Evolutionary conservation across 768 basidiomycete genomes (phyloP).

Genomic region (Boletus rex-veris): DNA sequence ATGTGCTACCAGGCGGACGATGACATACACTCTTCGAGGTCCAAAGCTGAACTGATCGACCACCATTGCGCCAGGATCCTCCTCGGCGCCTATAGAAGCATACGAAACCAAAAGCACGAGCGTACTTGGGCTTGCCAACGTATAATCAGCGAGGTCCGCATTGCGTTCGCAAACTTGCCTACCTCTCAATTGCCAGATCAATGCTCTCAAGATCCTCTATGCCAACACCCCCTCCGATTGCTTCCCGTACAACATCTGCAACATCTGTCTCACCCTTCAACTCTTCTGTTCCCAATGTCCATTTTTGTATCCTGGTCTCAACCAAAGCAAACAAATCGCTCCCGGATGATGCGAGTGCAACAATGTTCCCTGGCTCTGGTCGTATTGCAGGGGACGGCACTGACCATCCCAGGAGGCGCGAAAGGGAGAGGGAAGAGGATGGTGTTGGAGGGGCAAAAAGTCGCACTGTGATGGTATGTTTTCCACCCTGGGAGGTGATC

Average conservation of each 20-base stretch:
- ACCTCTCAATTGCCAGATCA: constrained; percentile 65
- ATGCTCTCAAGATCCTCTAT: constrained; percentile 70
- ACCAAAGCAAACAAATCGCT: constrained; percentile 66
- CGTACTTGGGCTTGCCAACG: constrained; percentile 41
- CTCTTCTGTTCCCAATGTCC: constrained; percentile 57
- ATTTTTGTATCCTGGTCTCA: constrained; percentile 64
- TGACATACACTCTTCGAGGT: constrained; percentile 63
- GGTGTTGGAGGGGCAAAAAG: constrained; percentile 53
- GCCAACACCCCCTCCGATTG: constrained; percentile 44
- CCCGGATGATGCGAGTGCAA: constrained; percentile 53
- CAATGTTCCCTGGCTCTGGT: constrained; percentile 58
- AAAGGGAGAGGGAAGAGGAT: constrained; percentile 41
- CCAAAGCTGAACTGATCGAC: constrained; percentile 38
- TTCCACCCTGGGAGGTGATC: constrained; percentile 66
- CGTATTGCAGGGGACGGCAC: constrained; percentile 36
- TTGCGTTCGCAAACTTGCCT: constrained; percentile 11
- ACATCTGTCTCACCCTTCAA: constrained; percentile 55
- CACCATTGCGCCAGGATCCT: constrained; percentile 33
- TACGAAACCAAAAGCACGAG: constrained; percentile 67
- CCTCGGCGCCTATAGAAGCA: constrained; percentile 47
- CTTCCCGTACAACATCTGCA: constrained; percentile 43
- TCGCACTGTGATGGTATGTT: constrained; percentile 55
- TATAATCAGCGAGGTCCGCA: constrained; percentile 1
- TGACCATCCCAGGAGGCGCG: constrained; percentile 42
- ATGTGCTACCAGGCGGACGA: constrained; percentile 43